phyloP scores from a whole-genome alignment of 805 yeast genomes.

The Metschnikowia bowlesiae region DNA sequence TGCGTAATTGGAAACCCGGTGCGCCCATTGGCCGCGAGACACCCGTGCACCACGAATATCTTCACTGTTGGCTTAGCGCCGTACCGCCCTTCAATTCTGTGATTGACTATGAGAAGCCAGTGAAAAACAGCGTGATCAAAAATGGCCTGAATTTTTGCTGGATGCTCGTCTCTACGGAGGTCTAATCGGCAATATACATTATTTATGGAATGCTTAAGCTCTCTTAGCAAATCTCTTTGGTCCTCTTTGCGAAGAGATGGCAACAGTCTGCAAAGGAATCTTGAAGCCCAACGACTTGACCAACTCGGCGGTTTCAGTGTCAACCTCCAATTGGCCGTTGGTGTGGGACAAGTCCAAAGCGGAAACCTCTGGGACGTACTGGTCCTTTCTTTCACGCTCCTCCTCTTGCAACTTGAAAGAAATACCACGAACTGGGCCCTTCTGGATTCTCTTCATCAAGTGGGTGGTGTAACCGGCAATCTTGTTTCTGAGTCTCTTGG shows the following conservation, averaged over 20 bases:
- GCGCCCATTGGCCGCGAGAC: conserved; percentile 14
- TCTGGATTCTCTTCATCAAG: conserved; percentile 99
- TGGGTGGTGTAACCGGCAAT: conserved; percentile 99
- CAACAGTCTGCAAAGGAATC: conserved; percentile 78
- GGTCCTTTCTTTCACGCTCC: conserved; percentile 99
- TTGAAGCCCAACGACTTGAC: conserved; percentile 88
- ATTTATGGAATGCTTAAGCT: conserved; percentile 46
- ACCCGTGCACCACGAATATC: conserved; percentile 10
- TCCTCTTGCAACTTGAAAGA: conserved; percentile 99
- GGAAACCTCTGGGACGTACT: conserved; percentile 99
- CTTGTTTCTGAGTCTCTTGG: conserved; percentile 99
- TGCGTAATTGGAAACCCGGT: conserved; percentile 16
- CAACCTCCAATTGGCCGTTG: conserved; percentile 95
- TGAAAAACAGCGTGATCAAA: too few species aligned
- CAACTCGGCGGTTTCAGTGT: conserved; percentile 92
- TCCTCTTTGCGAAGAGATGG: conserved; percentile 85
- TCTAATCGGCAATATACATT: conserved; percentile 19
- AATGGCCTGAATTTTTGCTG: too few species aligned
- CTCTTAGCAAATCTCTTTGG: conserved; percentile 91
- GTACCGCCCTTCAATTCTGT: too few species aligned
- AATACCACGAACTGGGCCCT: conserved; percentile 99
- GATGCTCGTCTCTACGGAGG: not conserved
- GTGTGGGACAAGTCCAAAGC: conserved; percentile 97
- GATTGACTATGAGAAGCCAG: too few species aligned
- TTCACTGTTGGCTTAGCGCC: too few species aligned